Evolutionary conservation across 495 filamentous ascomycete genomes (phyloP), one percentile per base, ranked within the genome.

Genomic region (Chaetomium cochliodes): DNA sequence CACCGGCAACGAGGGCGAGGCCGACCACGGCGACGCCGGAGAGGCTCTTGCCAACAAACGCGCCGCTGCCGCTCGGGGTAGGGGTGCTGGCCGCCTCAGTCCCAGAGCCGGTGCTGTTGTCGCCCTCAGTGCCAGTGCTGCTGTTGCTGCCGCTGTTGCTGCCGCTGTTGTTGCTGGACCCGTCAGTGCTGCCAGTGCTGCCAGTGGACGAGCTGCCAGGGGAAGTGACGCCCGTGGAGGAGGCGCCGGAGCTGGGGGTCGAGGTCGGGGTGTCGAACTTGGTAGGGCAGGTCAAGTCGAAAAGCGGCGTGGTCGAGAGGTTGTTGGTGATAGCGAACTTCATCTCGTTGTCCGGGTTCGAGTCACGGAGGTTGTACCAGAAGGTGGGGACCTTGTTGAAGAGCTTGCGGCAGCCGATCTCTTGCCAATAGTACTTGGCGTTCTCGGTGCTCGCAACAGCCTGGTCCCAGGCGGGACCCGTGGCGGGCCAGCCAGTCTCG

Each of bases 401-500:
- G 59, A 90, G 80, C 69, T 73, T 72, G 60, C 76, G 79, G 84
- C 89, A 92, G 57, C 83, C 87, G 56, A 91, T 81, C 69, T 89
- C 78, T 56, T 90, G 77, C 88, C 88, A 92, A 80, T 85, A 92
- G 67, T 78, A 82, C 82, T 88, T 77, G 58, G 88, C 88, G 75
- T 91, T 91, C 51, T 75, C 76, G 25, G 76, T 63, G 63, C 79
- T 86, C 54, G 89, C 77, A 3, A 83, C 82, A 63, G 85, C 88
- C 63, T 83, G 68, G 71, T 84, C 84, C 76, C 82, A 77, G 30
- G 56, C 67, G 11, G 69, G 73, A 44, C 81, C 81, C 20, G 67
- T 63, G 41, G 72, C 60, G 11, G 82, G 81, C 79, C 79, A 84
- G 55, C 81, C 82, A 0, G 80, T 83, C 73, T 84, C 82, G 55